A percentile compares a stretch with the other conserved stretches of the same genome.
Conservation (phyloP, 176 grass and related monocot genomes). For the Avena insularis region DNA sequence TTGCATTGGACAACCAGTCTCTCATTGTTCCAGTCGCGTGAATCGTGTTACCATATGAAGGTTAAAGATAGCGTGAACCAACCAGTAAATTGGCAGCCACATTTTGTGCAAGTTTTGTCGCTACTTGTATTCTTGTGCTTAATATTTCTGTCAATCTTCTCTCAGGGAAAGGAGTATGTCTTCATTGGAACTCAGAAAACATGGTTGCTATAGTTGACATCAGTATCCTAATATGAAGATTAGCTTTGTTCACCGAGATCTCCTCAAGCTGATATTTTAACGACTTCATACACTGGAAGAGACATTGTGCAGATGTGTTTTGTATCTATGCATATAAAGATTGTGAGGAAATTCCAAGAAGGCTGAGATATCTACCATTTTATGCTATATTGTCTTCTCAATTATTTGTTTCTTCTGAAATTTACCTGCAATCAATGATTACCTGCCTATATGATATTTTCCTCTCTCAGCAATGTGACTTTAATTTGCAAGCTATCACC, state of each 20-base stretch:
- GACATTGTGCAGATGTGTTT: background rate
- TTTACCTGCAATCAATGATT: too few relatives aligned
- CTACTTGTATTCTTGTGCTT: constrained; percentile 8
- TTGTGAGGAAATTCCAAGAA: too few relatives aligned
- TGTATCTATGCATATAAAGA: too few relatives aligned
- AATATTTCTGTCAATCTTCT: constrained; percentile 43
- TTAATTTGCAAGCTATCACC: too few relatives aligned
- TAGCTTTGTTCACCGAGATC: constrained; percentile 35
- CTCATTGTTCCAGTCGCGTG: background rate
- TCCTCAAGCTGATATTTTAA: constrained; percentile 26
- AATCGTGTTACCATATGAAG: background rate
- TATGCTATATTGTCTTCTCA: too few relatives aligned
- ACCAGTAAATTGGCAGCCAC: background rate
- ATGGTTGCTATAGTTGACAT: constrained; percentile 93
- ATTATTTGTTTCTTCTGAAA: too few relatives aligned
- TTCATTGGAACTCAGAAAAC: constrained; percentile 94
- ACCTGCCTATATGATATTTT: too few relatives aligned
- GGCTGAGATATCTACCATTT: too few relatives aligned
- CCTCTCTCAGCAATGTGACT: too few relatives aligned
- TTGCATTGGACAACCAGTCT: background rate
- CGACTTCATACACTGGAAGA: constrained; percentile 17
- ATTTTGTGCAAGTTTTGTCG: background rate
- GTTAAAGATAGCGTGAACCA: background rate
- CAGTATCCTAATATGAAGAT: constrained; percentile 67
- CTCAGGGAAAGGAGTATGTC: constrained; percentile 95